Conservation (phyloP, 495 filamentous ascomycete species). For the Copromyces sp. region DNA sequence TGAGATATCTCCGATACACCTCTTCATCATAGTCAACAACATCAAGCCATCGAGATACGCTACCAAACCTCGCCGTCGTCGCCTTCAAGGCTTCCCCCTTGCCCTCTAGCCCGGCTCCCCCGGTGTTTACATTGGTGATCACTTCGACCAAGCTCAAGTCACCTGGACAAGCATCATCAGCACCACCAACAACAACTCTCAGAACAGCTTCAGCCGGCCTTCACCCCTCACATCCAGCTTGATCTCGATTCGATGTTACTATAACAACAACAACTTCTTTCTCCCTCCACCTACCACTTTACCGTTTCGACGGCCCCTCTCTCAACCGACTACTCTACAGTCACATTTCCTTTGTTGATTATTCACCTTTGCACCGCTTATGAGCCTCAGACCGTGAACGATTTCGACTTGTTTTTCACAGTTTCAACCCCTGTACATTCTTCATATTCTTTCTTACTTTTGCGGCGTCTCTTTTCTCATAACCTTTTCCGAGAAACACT, state of each 20-base stretch:
- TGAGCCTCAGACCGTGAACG: conserved; percentile 56
- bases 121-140: background rate
- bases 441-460: conserved; percentile 10
- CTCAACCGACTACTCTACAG: conserved; percentile 33
- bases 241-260: conserved; percentile 52
- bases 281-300: conserved; percentile 32
- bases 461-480: conserved; percentile 13
- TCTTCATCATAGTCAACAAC: background rate
- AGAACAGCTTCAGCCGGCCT: conserved; percentile 22
- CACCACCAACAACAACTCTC: conserved; percentile 7
- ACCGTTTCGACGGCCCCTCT: conserved; percentile 37
- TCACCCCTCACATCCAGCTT: conserved; percentile 30
- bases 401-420: conserved; percentile 44
- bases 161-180: background rate
- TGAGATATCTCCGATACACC: background rate
- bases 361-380: conserved; percentile 47
- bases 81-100: background rate
- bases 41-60: background rate
- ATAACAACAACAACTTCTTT: conserved; percentile 50
- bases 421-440: conserved; percentile 37
- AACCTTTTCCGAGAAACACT: conserved; percentile 6
- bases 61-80: background rate
- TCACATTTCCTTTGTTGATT: conserved; percentile 44
- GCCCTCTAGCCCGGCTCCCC: background rate
- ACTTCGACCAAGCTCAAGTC: background rate